These are phyloP conservation scores for Chenopodium formosanum DNA, from an alignment of 148 eudicot species.

Conservation along the genomic window DNA sequence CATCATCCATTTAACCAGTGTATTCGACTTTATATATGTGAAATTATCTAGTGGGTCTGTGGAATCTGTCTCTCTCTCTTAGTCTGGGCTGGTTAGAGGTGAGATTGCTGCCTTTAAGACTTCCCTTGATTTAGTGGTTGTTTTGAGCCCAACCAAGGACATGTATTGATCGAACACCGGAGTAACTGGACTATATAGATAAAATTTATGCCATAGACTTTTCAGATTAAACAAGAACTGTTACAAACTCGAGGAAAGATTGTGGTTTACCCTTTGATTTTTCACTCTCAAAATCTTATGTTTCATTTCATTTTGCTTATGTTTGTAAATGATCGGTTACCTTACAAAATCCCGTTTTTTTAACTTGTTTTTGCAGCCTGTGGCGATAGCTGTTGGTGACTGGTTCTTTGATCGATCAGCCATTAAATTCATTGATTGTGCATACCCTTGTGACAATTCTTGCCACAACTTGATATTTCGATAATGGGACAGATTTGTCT, in stretches of 20 bases:
- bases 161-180: not conserved
- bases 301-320: not conserved
- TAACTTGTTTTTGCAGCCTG: constrained; percentile 32
- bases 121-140: not conserved
- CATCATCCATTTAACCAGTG: not conserved
- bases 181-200: not conserved
- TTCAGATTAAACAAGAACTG: not conserved
- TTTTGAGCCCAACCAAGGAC: not conserved
- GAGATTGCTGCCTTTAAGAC: not conserved
- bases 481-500: constrained; percentile 20
- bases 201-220: not conserved
- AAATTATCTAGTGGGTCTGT: not conserved
- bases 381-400: constrained; percentile 77
- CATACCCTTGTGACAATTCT: constrained; percentile 85
- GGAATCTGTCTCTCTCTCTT: not conserved
- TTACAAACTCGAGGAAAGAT: not conserved
- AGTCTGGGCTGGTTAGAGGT: not conserved
- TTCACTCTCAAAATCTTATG: not conserved
- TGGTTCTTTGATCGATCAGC: constrained; percentile 73
- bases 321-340: not conserved
- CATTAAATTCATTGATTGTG: constrained; percentile 62
- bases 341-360: not conserved
- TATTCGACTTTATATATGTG: not conserved
- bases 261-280: not conserved
- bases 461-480: constrained; percentile 82